Evolutionary conservation across 1,284 basidiomycete genomes (phyloP), one percentile per base, ranked within the genome.

Genomic region (Salmacisia buchloeana): DNA sequence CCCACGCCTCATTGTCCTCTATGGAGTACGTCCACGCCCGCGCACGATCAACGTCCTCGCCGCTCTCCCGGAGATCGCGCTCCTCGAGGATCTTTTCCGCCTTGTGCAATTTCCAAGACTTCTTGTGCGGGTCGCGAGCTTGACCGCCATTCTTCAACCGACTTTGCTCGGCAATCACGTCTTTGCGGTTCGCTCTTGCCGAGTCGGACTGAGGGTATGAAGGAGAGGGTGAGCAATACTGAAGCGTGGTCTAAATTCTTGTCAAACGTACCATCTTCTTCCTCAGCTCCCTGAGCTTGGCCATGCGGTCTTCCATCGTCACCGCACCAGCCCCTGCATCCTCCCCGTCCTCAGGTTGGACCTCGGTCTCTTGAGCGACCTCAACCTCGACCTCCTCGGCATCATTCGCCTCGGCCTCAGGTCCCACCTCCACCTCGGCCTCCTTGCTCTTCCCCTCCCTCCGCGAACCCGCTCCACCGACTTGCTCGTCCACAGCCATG

Each of bases 21-120:
- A 96, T 89, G 25, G 88, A 90, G 82, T 90, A 97, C 74, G 91
- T 87, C 92, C 92, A 94, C 75, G 92, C 91, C 83, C 91, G 91
- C 74, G 86, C 85, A 63, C 92, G 83, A 72, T 86, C 85, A 21
- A 85, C 70, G 75, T 86, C 85, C 70, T 84, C 91, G 13, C 94
- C 94, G 0, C 85, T 83, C 66, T 92, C 92, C 76, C 89, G 88
- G 0, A 92, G 91, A 69, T 94, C 91, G 2, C 89, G 87, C 81
- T 94, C 92, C 68, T 87, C 83, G 9, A 92, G 86, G 66, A 97
- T 80, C n/a, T 84, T 87, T 80, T 94, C 92, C 0, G 92, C 93
- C 33, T 97, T 74, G 7, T 66, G 60, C 0, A 79, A 60, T 54
- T 77, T 77, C 45, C 71, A 67, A 1, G 71, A 69, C 2, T 58